Evolutionary conservation across 1,284 basidiomycete genomes (phyloP).

Genomic region (Microstroma glucosiphilum): DNA sequence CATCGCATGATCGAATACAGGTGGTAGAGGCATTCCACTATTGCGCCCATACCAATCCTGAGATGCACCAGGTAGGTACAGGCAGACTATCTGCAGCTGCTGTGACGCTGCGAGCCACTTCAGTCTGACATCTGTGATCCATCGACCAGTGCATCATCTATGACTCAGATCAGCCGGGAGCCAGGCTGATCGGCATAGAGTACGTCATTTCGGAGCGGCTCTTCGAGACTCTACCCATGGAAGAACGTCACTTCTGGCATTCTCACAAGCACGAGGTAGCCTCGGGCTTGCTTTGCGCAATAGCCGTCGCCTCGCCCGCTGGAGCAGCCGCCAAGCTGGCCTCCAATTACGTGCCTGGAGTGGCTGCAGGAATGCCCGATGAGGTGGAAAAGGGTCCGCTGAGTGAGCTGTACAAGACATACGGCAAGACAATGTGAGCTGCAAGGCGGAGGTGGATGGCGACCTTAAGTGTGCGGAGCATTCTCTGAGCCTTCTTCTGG

Average conservation of each 20-base stretch:
- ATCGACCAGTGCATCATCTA: slow-evolving; percentile 53
- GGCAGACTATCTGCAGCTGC: too few relatives aligned
- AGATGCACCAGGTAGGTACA: slow-evolving; percentile 8
- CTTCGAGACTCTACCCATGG: slow-evolving; percentile 53
- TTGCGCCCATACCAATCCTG: slow-evolving; percentile 15
- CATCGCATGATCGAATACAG: slow-evolving; percentile 23
- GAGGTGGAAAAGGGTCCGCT: slow-evolving; percentile 19
- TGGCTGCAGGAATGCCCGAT: slow-evolving; percentile 19
- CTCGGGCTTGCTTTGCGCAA: slow-evolving; percentile 55
- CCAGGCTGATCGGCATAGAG: slow-evolving; percentile 58
- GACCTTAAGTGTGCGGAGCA: neutral
- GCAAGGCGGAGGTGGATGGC: neutral
- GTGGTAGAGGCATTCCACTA: slow-evolving; percentile 25
- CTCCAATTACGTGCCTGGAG: slow-evolving; percentile 2
- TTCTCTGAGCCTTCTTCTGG: neutral
- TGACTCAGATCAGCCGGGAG: slow-evolving; percentile 55
- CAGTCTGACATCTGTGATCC: neutral
- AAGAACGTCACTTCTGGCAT: slow-evolving; percentile 59
- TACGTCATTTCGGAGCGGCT: slow-evolving; percentile 56
- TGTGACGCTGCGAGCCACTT: too few relatives aligned
- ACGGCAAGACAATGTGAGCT: slow-evolving; percentile 13
- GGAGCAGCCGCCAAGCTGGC: slow-evolving; percentile 13
- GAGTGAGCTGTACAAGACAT: slow-evolving; percentile 18
- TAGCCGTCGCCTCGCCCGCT: slow-evolving; percentile 18
- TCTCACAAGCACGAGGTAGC: slow-evolving; percentile 57